Base-by-base conservation (phyloP, 768 basidiomycete species). In the Megacollybia marginata region DNA sequence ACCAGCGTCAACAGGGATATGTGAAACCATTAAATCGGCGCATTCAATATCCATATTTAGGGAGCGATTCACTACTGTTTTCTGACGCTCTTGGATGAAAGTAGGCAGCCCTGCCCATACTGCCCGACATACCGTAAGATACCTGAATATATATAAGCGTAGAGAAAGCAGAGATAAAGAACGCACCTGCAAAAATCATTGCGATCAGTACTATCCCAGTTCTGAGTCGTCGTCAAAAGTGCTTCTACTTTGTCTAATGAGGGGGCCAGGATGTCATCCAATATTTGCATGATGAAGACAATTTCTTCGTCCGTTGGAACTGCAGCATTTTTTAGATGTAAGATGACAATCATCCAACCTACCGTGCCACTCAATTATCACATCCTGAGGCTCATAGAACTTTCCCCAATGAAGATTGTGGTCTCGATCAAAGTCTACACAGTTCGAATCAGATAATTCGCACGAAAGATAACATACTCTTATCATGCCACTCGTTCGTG, bases 341-440 rank as follows among this genome's bases (percentile, higher is more conserved):
- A 62, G 47, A 53, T 38, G 16, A 32, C n/a, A n/a, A 34, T n/a
- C 4, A 3, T 20, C 19, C 33, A 33, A 19, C 15, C 32, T 9
- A 44, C 36, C 79, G 62, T 95, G 93, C 94, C 94, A 98, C 51
- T 90, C 82, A 33, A 93, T 76, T 49, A 80, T 75, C 46, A 93
- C 84, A 49, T 96, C 89, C 57, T 84, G 73, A 4, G 85, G 69
- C 49, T 87, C 80, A 64, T 85, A 90, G 31, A 88, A 66, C 45
- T 76, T 78, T 8, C 93, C 94, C 94, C 94, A 96, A 42, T 79
- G 75, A 10, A 71, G 65, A 52, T 76, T 80, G 55, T 88, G 84
- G 43, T 74, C 71, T 38, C 68, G 70, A 57, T 83, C 72, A 57
- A 88, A 87, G 50, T 73, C 84, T 88, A 55, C 35, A 10, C 11